Evolutionary conservation across 192 early-diverging fungal species (phyloP).

Genomic region (Linnemannia zychae): DNA sequence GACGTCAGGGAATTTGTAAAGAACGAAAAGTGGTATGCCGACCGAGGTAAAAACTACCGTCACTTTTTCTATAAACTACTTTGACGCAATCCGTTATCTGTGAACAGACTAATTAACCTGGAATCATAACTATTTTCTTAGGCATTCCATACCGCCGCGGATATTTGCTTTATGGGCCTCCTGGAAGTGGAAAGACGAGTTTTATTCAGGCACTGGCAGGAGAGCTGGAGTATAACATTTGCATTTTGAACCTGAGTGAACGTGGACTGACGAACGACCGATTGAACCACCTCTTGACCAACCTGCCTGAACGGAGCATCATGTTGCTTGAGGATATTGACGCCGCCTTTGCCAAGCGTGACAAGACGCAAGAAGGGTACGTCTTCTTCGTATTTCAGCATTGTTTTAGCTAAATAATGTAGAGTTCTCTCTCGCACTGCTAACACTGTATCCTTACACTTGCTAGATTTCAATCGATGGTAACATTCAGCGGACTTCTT

Average conservation of each 20-base stretch:
- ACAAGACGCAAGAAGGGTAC: conserved; percentile 80
- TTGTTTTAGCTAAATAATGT: not conserved
- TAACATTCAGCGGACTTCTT: conserved; percentile 88
- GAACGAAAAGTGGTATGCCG: conserved; percentile 87
- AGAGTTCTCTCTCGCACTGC: not conserved
- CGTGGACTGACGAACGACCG: conserved; percentile 89
- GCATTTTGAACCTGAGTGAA: conserved; percentile 87
- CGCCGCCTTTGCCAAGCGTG: conserved; percentile 82
- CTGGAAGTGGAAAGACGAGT: conserved; percentile 93
- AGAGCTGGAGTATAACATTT: conserved; percentile 90
- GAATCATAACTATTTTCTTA: conserved; percentile 1
- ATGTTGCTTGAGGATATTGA: conserved; percentile 88
- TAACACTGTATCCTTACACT: not conserved
- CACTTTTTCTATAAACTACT: not conserved
- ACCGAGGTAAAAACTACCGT: conserved; percentile 66
- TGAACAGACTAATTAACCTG: too few species aligned
- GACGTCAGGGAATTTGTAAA: conserved; percentile 83
- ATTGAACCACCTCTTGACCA: conserved; percentile 83
- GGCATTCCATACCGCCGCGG: conserved; percentile 93
- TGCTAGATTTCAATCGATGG: conserved; percentile 77
- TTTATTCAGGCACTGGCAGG: conserved; percentile 93
- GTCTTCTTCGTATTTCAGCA: not conserved
- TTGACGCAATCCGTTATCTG: not conserved
- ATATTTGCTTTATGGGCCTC: conserved; percentile 89
- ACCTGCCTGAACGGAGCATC: conserved; percentile 84